Conservation (phyloP, 768 basidiomycete species). For the Amanita phalloides region DNA sequence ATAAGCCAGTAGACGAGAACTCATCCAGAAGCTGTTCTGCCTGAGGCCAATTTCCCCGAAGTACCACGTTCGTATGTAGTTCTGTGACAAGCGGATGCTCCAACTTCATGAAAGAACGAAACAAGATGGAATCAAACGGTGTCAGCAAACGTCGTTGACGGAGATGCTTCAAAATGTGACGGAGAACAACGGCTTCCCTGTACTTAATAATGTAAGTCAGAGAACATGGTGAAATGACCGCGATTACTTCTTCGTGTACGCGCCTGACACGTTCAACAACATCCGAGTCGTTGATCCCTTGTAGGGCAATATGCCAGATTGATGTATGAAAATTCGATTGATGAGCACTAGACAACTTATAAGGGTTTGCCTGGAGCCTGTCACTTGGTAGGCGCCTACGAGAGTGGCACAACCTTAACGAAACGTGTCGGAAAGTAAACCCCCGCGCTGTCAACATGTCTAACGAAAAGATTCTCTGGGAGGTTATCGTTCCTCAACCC, state of each 20-base stretch:
- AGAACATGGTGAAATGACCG: constrained; percentile 2
- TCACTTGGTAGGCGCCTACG: constrained; percentile 31
- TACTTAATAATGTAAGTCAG: constrained; percentile 28
- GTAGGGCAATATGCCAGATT: constrained; percentile 63
- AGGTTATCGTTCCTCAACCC: constrained; percentile 55
- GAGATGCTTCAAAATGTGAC: constrained; percentile 66
- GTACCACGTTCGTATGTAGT: constrained; percentile 53
- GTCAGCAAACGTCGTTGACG: constrained; percentile 64
- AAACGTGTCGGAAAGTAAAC: constrained; percentile 54
- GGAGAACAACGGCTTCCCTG: constrained; percentile 53
- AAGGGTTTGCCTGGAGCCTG: not conserved
- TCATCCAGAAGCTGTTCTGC: constrained; percentile 43
- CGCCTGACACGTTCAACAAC: constrained; percentile 44
- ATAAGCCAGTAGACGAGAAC: constrained; percentile 46
- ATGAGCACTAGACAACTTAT: constrained; percentile 40
- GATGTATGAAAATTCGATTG: constrained; percentile 67
- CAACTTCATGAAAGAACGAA: constrained; percentile 40
- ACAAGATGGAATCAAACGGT: constrained; percentile 49
- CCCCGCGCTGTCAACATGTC: constrained; percentile 44
- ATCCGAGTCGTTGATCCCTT: constrained; percentile 44
- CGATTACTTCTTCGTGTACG: constrained; percentile 53
- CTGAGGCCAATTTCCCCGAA: constrained; percentile 51
- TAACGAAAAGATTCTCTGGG: constrained; percentile 54
- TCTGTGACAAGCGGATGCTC: constrained; percentile 66
- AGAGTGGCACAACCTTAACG: constrained; percentile 66